Percentiles rank a stretch among this genome's conserved stretches.
phyloP scores from a whole-genome alignment of 2,329 filamentous ascomycete genomes.

The Pleurostoma richardsiae region DNA sequence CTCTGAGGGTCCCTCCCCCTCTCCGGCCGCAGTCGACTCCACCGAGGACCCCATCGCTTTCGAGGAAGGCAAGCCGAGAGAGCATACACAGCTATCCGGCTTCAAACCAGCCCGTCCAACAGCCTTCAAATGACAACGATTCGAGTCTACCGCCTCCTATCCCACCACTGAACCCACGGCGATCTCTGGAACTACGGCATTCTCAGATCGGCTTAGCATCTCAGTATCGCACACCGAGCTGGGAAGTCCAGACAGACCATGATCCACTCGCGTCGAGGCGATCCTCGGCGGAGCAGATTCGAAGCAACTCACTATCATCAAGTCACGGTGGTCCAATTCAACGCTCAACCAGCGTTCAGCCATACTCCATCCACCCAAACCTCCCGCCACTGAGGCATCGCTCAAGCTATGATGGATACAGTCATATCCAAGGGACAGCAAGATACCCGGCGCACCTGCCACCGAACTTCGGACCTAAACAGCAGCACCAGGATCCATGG shows the following conservation, averaged over 20 bases:
- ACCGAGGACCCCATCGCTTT: constrained; percentile 16
- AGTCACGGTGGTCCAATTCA: constrained; percentile 11
- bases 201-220: constrained; percentile 6
- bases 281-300: constrained; percentile 19
- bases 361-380: constrained; percentile 5
- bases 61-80: constrained; percentile 23
- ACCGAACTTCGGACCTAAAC: not conserved
- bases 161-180: constrained; percentile 16
- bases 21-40: constrained; percentile 29
- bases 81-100: constrained; percentile 13
- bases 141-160: constrained; percentile 10
- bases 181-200: constrained; percentile 15
- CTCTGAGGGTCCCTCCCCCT: constrained; percentile 17
- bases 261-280: constrained; percentile 15
- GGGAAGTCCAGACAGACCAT: constrained; percentile 22
- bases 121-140: too few species aligned
- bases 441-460: not conserved
- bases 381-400: constrained; percentile 6
- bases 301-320: constrained; percentile 25
- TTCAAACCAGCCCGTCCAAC: constrained; percentile 9
- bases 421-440: constrained; percentile 2
- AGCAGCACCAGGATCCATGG: constrained; percentile 13
- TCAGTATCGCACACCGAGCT: constrained; percentile 15
- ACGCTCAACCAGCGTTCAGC: constrained; percentile 9
- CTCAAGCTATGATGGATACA: constrained; percentile 2